Evolutionary conservation across 305 asterid species (phyloP).

Genomic region (Fraxinus sp.): DNA sequence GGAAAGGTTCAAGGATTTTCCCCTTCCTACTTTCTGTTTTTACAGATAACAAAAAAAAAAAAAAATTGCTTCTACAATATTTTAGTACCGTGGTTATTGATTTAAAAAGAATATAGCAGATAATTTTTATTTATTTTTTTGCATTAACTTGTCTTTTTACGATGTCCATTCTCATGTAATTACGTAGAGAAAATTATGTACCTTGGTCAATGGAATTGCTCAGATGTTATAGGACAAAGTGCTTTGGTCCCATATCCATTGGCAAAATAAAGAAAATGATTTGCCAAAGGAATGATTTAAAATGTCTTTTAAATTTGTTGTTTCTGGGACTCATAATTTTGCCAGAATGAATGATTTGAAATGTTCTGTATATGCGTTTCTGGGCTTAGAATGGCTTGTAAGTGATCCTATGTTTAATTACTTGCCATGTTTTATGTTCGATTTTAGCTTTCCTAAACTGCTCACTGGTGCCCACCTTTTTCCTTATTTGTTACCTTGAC

Average conservation of each 20-base stretch:
- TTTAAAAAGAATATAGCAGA: conserved; percentile 10
- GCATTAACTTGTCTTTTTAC: not conserved
- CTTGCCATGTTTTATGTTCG: not conserved
- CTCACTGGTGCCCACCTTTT: not conserved
- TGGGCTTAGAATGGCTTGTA: not conserved
- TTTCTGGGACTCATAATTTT: not conserved
- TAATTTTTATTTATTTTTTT: not conserved
- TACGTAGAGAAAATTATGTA: conserved; percentile 6
- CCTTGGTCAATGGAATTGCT: not conserved
- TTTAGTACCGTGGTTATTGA: conserved; percentile 1
- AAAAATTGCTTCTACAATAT: conserved; percentile 11
- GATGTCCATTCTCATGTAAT: conserved; percentile 9
- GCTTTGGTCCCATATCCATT: conserved; percentile 1
- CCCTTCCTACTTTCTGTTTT: conserved; percentile 18
- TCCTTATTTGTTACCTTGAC: not conserved
- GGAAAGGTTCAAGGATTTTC: conserved; percentile 56
- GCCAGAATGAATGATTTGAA: not conserved
- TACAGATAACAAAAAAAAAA: not conserved
- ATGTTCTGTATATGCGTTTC: not conserved
- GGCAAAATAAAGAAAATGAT: not conserved
- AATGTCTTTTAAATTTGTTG: not conserved
- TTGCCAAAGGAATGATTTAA: not conserved
- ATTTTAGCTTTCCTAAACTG: not conserved
- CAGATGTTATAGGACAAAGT: not conserved
- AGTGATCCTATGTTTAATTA: not conserved